These are phyloP conservation scores for Coemansia guatemalensis DNA, from an alignment of 192 early-diverging fungal species.

Conservation along the genomic window DNA sequence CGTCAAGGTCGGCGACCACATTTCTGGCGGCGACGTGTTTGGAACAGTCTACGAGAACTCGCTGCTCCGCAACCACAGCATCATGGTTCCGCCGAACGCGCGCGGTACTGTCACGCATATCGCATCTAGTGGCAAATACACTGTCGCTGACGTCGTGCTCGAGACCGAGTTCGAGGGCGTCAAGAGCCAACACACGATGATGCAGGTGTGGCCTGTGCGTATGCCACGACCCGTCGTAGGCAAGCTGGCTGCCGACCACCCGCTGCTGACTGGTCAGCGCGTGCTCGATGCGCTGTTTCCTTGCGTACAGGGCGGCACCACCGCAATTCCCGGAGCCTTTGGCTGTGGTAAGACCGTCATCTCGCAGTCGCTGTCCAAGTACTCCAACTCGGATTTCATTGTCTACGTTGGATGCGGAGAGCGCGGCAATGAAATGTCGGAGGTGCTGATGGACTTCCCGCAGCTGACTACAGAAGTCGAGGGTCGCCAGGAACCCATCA, in stretches of 20 bases:
- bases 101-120: conserved; percentile 97
- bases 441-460: conserved; percentile 99
- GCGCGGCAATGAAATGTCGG: conserved; percentile 99
- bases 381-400: conserved; percentile 99
- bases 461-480: conserved; percentile 91
- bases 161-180: conserved; percentile 98
- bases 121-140: conserved; percentile 90
- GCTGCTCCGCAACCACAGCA: conserved; percentile 85
- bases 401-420: conserved; percentile 97
- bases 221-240: conserved; percentile 92
- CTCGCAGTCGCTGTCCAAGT: conserved; percentile 98
- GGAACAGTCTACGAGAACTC: conserved; percentile 95
- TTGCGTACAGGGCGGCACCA: conserved; percentile 98
- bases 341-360: conserved; percentile 99
- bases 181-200: conserved; percentile 89
- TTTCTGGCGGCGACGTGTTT: conserved; percentile 97
- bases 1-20: conserved; percentile 93
- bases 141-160: conserved; percentile 84
- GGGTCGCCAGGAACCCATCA: conserved; percentile 96
- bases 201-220: conserved; percentile 98
- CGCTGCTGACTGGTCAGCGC: conserved; percentile 96
- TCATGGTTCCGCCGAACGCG: conserved; percentile 92
- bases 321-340: conserved; percentile 99
- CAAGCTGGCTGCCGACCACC: conserved; percentile 93
- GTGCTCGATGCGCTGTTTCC: conserved; percentile 99